These are phyloP conservation scores for Didymella pinodella DNA, from an alignment of 2,329 filamentous ascomycete species.

Conservation along the genomic window DNA sequence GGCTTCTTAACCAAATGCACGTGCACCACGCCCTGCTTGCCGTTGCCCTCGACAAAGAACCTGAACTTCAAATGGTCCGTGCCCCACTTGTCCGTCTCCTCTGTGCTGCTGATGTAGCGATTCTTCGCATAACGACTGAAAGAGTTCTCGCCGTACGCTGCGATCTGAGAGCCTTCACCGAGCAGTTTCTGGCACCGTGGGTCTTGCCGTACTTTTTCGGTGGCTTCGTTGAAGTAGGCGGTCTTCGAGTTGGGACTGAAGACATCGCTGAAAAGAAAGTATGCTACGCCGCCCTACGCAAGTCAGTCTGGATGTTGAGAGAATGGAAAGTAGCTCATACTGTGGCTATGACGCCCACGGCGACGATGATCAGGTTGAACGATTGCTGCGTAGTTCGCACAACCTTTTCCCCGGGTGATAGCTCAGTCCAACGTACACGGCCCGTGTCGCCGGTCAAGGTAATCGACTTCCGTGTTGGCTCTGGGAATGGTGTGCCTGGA, in stretches of 20 bases:
- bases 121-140: slow-evolving; percentile 80
- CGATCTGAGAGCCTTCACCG: slow-evolving; percentile 76
- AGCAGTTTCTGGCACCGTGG: slow-evolving; percentile 74
- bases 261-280: slow-evolving; percentile 50
- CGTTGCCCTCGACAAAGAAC: slow-evolving; percentile 82
- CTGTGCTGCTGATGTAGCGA: slow-evolving; percentile 66
- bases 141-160: slow-evolving; percentile 81
- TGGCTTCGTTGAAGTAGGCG: slow-evolving; percentile 85
- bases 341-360: slow-evolving; percentile 78
- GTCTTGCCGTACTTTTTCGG: slow-evolving; percentile 79
- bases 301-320: background rate
- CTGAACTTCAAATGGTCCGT: slow-evolving; percentile 84
- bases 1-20: slow-evolving; percentile 78
- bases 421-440: slow-evolving; percentile 77
- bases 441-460: slow-evolving; percentile 90
- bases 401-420: slow-evolving; percentile 79
- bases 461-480: slow-evolving; percentile 70
- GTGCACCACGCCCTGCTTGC: slow-evolving; percentile 73
- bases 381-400: slow-evolving; percentile 88
- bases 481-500: slow-evolving; percentile 37
- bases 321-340: slow-evolving; percentile 56
- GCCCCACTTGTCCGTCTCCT: slow-evolving; percentile 75
- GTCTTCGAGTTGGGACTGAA: slow-evolving; percentile 76
- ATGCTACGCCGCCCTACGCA: slow-evolving; percentile 72
- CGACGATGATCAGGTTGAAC: slow-evolving; percentile 82